Evolutionary conservation across 2,329 filamentous ascomycete genomes (phyloP).

Genomic region (Calonectria henricotiae): DNA sequence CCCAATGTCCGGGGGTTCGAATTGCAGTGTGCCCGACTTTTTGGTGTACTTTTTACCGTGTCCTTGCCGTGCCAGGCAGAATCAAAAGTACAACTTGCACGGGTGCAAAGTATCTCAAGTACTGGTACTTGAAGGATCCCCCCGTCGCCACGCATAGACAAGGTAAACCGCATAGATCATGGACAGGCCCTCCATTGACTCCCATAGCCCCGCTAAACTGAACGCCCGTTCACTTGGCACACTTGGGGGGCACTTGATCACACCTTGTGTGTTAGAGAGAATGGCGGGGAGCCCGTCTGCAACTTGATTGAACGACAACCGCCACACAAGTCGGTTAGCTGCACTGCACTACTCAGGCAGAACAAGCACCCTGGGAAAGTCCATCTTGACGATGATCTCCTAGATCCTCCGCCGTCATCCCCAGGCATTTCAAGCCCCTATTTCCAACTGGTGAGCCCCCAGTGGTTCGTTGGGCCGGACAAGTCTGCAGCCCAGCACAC

Average conservation of each 20-base stretch:
- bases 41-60: constrained; percentile 9
- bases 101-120: constrained; percentile 21
- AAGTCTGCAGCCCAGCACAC: constrained; percentile 25
- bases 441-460: constrained; percentile 35
- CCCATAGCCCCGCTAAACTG: constrained; percentile 2
- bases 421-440: constrained; percentile 39
- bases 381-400: constrained; percentile 42
- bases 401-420: constrained; percentile 38
- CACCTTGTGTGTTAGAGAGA: constrained; percentile 15
- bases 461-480: constrained; percentile 31
- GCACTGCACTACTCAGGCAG: constrained; percentile 9
- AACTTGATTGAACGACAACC: constrained; percentile 16
- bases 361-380: constrained; percentile 27
- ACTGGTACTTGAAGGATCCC: constrained; percentile 42
- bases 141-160: constrained; percentile 41
- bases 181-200: constrained; percentile 12
- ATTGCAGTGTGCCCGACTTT: constrained; percentile 35
- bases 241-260: not conserved
- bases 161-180: constrained; percentile 9
- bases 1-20: constrained; percentile 39
- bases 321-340: constrained; percentile 25
- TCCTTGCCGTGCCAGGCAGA: constrained; percentile 8
- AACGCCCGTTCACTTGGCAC: constrained; percentile 5
- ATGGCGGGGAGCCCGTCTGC: constrained; percentile 28
- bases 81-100: constrained; percentile 5